Base-by-base conservation (phyloP, 1,139 yeast genomes). In the Pichia inconspicua region DNA sequence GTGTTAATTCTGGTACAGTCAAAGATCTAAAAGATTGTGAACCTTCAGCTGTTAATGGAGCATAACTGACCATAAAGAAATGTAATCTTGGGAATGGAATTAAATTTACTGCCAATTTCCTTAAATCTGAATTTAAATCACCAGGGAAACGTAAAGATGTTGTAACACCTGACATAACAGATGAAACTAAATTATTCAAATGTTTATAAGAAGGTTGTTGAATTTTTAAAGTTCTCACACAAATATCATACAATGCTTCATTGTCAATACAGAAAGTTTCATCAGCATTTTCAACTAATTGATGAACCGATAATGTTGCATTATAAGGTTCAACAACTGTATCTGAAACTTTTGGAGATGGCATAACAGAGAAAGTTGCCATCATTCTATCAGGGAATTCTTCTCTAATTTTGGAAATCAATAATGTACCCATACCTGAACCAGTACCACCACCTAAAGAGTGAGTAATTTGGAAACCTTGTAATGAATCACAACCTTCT, bases 401-500 rank as follows among this genome's bases (percentile, higher is more conserved):
- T 66, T 87, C 95, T 68, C 89, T 79, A 62, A 86, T 83, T 63
- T 82, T 82, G 50, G 88, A 78, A 59, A 86, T 79, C 62, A 86
- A 75, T 58, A 87, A 70, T 42, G 96, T 86, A 64, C 96, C 96
- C 90, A 88, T 82, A 70, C 96, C 96, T 35, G 95, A 86, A 64
- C 96, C 96, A 48, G 96, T 88, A 74, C 96, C 96, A 70, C 96
- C 96, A 69, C 96, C 96, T 55, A 88, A 77, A 41, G 96, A 88
- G 68, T 88, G 96, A 48, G 96, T 80, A 63, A 88, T 83, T 71
- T 87, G 96, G 79, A 88, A 88, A 59, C 96, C 96, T 72, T 88
- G 96, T 60, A 88, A 76, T 53, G 95, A 83, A 67, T 88, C 96
- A 68, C 95, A 82, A 41, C 84, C 85, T 72, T 88, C 96, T 34